Percentiles rank a stretch among this genome's conserved stretches.
phyloP scores from a whole-genome alignment of 2,329 filamentous ascomycete species.

The Colletotrichum musae region DNA sequence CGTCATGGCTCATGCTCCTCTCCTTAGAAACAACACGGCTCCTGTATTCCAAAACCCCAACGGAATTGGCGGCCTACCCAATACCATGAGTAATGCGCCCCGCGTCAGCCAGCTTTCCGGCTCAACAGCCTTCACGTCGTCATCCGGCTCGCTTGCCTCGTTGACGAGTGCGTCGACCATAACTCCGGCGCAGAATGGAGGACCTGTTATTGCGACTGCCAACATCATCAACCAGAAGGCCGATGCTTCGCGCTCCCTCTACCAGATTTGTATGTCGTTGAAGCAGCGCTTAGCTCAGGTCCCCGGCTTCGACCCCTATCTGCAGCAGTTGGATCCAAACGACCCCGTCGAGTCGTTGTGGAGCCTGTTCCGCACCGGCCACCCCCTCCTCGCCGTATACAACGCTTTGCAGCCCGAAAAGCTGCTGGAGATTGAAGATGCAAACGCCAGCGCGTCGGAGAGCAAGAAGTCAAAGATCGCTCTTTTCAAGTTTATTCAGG shows the following conservation, averaged over 20 bases:
- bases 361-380: conserved; percentile 86
- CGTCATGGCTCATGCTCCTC: conserved; percentile 72
- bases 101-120: conserved; percentile 75
- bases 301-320: conserved; percentile 83
- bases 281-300: conserved; percentile 87
- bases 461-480: conserved; percentile 87
- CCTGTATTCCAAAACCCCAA: conserved; percentile 67
- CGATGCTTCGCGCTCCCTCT: conserved; percentile 91
- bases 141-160: conserved; percentile 66
- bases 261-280: conserved; percentile 92
- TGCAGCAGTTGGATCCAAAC: conserved; percentile 79
- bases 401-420: conserved; percentile 83
- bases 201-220: conserved; percentile 81
- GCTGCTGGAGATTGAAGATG: conserved; percentile 77
- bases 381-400: conserved; percentile 89
- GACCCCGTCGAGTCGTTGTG: conserved; percentile 92
- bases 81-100: conserved; percentile 66
- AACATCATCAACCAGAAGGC: conserved; percentile 99
- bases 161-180: conserved; percentile 61
- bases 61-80: conserved; percentile 60
- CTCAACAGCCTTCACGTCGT: conserved; percentile 70
- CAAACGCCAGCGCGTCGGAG: conserved; percentile 68
- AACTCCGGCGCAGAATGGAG: conserved; percentile 61
- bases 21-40: conserved; percentile 72
- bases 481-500: conserved; percentile 92